Evolutionary conservation across 2,329 filamentous ascomycete species (phyloP), one percentile per base, ranked within the genome.

Genomic region (Chaetomium globosum): DNA sequence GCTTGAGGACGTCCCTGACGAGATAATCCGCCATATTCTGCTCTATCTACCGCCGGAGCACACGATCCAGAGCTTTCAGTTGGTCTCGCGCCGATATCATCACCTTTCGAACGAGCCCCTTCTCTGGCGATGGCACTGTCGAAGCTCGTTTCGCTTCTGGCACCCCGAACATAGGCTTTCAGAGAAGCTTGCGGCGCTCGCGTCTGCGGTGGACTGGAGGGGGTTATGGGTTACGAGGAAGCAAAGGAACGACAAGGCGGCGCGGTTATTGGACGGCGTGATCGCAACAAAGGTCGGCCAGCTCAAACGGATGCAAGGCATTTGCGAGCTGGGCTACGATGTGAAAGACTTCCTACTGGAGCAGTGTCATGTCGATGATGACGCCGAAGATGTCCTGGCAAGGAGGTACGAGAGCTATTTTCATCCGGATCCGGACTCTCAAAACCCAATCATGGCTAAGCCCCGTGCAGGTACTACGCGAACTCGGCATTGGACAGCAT

Each of bases 1-100:
- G 19, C 68, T 73, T 19, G 65, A 63, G 23, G 63, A 64, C 49
- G 68, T 70, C 30, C 71, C 71, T 59, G 90, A 94, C 77, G 95
- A 99, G 80, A 85, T 98, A 68, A 83, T 98, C 72, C 87, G 92
- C 74, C 84, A 88, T 61, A 90, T 98, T 70, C 83, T 97, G 70
- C 82, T 83, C 68, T 87, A 87, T 73, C 75, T 78, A 74, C 86
- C 77, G 73, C 89, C 83, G 70, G 80, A 81, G 64, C 82, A 88
- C 66, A 82, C 81, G 57, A 75, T 87, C 48, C 61, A 70, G 16
- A 76, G 73, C 63, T 71, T 88, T 46, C 81, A 85, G 67, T 75
- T 77, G 30, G 81, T 89, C 12, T 91, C 85, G 26, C 85, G 80
- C 70, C 86, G 87, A 65, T 83, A 94, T 71, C 80, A 86, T 71